phyloP scores from a whole-genome alignment of 2,329 filamentous ascomycete genomes.

The Colletotrichum sp. region DNA sequence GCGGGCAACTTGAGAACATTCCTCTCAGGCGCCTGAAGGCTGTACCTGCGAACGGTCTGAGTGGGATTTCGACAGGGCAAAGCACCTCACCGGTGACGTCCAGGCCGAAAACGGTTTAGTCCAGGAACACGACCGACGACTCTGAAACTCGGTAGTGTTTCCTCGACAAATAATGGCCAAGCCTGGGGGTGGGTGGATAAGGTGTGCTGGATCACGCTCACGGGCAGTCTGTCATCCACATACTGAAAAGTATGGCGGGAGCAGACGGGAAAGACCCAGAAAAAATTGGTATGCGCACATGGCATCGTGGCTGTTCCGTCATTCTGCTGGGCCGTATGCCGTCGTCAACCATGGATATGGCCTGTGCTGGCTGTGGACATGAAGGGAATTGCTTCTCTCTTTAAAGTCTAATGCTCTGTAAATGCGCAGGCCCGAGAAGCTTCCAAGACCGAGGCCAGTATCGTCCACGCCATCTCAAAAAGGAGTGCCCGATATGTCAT shows the following conservation, averaged over 20 bases:
- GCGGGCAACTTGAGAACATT: neutral
- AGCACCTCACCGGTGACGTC: neutral
- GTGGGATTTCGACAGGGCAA: constrained; percentile 3
- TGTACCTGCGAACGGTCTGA: neutral
- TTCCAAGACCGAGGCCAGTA: neutral
- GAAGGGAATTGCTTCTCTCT: neutral
- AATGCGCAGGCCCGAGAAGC: neutral
- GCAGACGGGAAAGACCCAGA: constrained; percentile 5
- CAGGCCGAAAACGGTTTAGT: constrained; percentile 5
- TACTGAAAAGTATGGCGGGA: neutral
- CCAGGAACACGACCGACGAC: constrained; percentile 17
- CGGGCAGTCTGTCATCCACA: neutral
- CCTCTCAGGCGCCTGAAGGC: neutral
- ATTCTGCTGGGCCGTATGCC: neutral
- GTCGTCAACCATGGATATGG: neutral
- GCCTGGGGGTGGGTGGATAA: neutral
- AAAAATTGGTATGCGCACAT: constrained; percentile 9
- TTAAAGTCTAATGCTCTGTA: neutral
- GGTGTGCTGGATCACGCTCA: neutral
- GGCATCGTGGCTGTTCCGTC: neutral
- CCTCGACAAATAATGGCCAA: constrained; percentile 17
- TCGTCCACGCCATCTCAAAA: neutral
- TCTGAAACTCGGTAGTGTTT: constrained; percentile 23
- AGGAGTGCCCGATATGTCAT: neutral
- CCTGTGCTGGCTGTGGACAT: neutral